A percentile compares a stretch with the other conserved stretches of the same genome.
Conservation (phyloP, 768 basidiomycete genomes). For the Boletus tylopilopsis region DNA sequence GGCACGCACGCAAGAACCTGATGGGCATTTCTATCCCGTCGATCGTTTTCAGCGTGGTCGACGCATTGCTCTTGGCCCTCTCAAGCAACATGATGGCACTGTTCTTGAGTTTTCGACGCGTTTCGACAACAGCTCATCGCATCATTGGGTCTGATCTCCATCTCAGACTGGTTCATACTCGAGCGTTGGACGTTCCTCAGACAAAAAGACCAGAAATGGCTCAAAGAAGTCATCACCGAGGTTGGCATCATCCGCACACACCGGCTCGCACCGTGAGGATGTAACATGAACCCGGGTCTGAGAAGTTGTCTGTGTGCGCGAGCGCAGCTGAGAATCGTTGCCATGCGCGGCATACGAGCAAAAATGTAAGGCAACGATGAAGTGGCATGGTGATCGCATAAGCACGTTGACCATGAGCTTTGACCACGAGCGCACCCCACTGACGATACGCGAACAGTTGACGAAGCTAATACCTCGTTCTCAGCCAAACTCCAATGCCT, state of each 20-base stretch:
- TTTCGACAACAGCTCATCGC: slow-evolving; percentile 34
- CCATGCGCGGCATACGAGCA: too few species aligned
- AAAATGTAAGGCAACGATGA: too few species aligned
- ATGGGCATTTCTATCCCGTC: slow-evolving; percentile 51
- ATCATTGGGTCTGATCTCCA: slow-evolving; percentile 40
- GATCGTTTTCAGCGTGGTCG: slow-evolving; percentile 50
- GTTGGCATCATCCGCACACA: slow-evolving; percentile 24
- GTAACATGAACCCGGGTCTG: too few species aligned
- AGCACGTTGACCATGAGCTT: too few species aligned
- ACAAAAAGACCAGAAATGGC: slow-evolving; percentile 46
- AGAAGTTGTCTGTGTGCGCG: too few species aligned
- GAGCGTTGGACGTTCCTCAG: slow-evolving; percentile 44
- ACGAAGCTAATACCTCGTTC: too few species aligned
- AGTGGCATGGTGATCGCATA: too few species aligned
- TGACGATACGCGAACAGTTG: too few species aligned
- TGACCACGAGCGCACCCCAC: too few species aligned
- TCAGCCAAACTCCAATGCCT: too few species aligned
- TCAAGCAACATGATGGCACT: slow-evolving; percentile 33
- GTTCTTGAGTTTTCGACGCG: too few species aligned
- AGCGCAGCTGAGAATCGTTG: too few species aligned
- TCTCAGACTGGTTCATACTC: slow-evolving; percentile 49
- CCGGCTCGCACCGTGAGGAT: slow-evolving; percentile 23
- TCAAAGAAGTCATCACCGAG: slow-evolving; percentile 34
- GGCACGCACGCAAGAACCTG: slow-evolving; percentile 44
- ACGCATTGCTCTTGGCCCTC: slow-evolving; percentile 45